These are phyloP conservation scores for Xylaria curta DNA, from an alignment of 495 filamentous ascomycete species.

Conservation along the genomic window DNA sequence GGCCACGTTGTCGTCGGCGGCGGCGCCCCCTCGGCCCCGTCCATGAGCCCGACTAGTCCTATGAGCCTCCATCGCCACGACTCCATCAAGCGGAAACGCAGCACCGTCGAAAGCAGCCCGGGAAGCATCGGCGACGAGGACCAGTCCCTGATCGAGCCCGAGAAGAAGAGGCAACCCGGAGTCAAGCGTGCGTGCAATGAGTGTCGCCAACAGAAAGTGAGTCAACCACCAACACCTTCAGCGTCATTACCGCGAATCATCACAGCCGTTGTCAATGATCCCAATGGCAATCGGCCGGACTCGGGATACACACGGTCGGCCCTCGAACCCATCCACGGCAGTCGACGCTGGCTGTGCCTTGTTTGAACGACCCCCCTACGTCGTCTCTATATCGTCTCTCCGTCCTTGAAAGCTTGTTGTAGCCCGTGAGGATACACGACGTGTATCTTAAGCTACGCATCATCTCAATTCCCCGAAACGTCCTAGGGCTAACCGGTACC, in stretches of 20 bases:
- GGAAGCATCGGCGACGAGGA: conserved; percentile 70
- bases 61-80: conserved; percentile 53
- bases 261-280: neutral
- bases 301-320: neutral
- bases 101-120: conserved; percentile 68
- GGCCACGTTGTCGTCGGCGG: conserved; percentile 44
- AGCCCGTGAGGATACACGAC: neutral
- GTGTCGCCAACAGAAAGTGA: conserved; percentile 92
- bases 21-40: conserved; percentile 45
- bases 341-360: neutral
- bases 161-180: conserved; percentile 71
- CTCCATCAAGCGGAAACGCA: conserved; percentile 56
- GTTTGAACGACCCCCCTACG: neutral
- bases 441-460: conserved; percentile 16
- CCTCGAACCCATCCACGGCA: neutral
- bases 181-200: conserved; percentile 94
- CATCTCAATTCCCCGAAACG: conserved; percentile 15
- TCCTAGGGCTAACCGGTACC: conserved; percentile 22
- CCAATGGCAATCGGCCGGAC: conserved; percentile 1
- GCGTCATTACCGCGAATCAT: neutral
- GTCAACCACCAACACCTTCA: conserved; percentile 34
- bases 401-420: conserved; percentile 2
- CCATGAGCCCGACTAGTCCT: conserved; percentile 50
- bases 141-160: conserved; percentile 61
- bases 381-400: neutral